These are phyloP conservation scores for Umbelopsis vinacea DNA, from an alignment of 192 early-diverging fungal genomes.

Conservation along the genomic window DNA sequence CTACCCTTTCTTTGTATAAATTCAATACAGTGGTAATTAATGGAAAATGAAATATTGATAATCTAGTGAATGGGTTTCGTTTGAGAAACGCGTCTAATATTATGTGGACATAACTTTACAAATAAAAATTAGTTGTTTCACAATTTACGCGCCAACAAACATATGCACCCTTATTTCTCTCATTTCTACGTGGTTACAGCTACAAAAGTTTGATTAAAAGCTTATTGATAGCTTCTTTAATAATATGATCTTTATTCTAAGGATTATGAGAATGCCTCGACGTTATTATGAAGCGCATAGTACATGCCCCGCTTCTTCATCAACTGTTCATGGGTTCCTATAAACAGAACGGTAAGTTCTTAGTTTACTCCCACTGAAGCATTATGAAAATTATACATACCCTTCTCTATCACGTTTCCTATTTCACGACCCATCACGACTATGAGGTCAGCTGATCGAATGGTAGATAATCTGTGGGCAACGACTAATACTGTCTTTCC, in stretches of 20 bases:
- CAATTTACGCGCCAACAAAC: neutral
- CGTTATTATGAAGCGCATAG: conserved; percentile 35
- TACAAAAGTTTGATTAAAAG: too few species aligned
- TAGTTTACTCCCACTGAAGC: neutral
- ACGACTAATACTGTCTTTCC: conserved; percentile 85
- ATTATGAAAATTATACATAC: conserved; percentile 25
- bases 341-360: neutral
- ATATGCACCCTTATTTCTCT: neutral
- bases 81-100: neutral
- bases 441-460: conserved; percentile 65
- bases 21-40: too few species aligned
- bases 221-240: too few species aligned
- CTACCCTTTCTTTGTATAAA: too few species aligned
- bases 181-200: neutral
- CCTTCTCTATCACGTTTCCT: conserved; percentile 46
- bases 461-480: conserved; percentile 84
- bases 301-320: conserved; percentile 33
- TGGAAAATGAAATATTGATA: too few species aligned
- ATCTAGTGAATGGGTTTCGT: too few species aligned
- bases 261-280: neutral
- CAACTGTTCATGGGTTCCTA: conserved; percentile 41
- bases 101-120: too few species aligned
- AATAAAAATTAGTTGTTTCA: too few species aligned
- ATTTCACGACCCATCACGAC: conserved; percentile 42
- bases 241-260: neutral